phyloP scores from a whole-genome alignment of 2,329 filamentous ascomycete species.

The Colletotrichum melonis region DNA sequence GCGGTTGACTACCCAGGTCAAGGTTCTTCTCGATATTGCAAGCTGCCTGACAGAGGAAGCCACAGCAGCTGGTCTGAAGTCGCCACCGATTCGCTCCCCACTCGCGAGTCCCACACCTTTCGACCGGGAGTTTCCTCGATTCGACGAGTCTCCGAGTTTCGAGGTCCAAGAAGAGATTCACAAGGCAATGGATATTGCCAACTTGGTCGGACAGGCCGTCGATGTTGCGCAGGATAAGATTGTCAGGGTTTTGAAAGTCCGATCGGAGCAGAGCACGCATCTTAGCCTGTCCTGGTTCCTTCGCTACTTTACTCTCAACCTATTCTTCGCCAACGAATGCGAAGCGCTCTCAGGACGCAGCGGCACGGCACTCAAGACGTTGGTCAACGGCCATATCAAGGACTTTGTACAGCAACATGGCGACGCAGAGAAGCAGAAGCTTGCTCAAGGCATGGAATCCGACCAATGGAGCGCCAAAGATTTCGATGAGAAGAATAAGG shows the following conservation, averaged over 20 bases:
- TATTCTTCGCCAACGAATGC: constrained; percentile 87
- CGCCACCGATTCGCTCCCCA: constrained; percentile 62
- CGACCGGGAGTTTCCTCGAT: constrained; percentile 32
- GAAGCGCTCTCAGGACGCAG: constrained; percentile 85
- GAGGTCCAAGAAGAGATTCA: constrained; percentile 80
- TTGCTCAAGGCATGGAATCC: constrained; percentile 81
- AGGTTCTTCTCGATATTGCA: constrained; percentile 93
- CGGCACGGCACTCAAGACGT: constrained; percentile 79
- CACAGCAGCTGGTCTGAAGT: constrained; percentile 52
- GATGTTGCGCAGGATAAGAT: constrained; percentile 84
- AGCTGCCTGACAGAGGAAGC: constrained; percentile 71
- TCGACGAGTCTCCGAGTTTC: constrained; percentile 42
- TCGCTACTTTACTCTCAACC: constrained; percentile 84
- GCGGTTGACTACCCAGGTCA: constrained; percentile 88
- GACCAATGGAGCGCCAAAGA: constrained; percentile 85
- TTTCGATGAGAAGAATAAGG: constrained; percentile 72
- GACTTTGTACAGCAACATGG: constrained; percentile 81
- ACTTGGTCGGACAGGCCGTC: constrained; percentile 81
- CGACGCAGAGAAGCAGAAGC: constrained; percentile 77
- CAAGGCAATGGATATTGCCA: constrained; percentile 80
- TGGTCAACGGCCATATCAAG: constrained; percentile 85
- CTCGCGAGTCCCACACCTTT: constrained; percentile 59
- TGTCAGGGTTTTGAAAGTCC: constrained; percentile 80
- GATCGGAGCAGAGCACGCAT: constrained; percentile 77
- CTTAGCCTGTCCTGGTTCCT: constrained; percentile 78